phyloP scores from a whole-genome alignment of 495 filamentous ascomycete genomes.

The Physcia stellaris region DNA sequence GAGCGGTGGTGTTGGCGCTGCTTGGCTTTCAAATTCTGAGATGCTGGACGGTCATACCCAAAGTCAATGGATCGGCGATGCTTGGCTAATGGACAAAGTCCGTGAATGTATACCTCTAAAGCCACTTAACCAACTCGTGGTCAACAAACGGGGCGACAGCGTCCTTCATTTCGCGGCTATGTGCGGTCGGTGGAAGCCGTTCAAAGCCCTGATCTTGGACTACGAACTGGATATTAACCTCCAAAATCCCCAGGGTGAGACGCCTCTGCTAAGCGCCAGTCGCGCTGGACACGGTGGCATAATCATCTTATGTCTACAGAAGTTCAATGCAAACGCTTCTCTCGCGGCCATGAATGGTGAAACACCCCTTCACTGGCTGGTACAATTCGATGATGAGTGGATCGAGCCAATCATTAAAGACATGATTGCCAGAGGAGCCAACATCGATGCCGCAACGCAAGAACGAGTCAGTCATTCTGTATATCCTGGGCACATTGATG shows the following conservation, averaged over 20 bases:
- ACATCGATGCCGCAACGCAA: constrained; percentile 2
- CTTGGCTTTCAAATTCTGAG: constrained; percentile 1
- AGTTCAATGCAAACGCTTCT: constrained; percentile 5
- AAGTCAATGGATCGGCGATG: constrained; percentile 6
- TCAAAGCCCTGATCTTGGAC: constrained; percentile 4
- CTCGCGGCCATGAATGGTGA: constrained; percentile 7
- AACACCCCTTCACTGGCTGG: constrained; percentile 10
- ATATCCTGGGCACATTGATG: constrained; percentile 5
- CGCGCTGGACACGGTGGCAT: constrained; percentile 7
- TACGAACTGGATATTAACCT: constrained; percentile 7
- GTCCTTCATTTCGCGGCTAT: constrained; percentile 6
- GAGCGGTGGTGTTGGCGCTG: constrained; percentile 3
- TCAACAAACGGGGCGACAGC: constrained; percentile 11
- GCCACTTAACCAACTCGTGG: not conserved
- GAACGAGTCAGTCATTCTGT: constrained; percentile 6
- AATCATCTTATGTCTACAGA: constrained; percentile 5
- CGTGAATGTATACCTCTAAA: not conserved
- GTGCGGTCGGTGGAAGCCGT: constrained; percentile 7
- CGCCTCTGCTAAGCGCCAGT: constrained; percentile 6
- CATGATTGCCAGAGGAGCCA: constrained; percentile 6
- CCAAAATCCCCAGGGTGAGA: constrained; percentile 5
- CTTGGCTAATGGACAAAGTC: constrained; percentile 3
- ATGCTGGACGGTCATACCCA: constrained; percentile 10
- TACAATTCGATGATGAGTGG: constrained; percentile 1
- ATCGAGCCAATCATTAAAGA: constrained; percentile 5